These are phyloP conservation scores for Pichia ethanolica DNA, from an alignment of 805 yeast species.

Conservation along the genomic window DNA sequence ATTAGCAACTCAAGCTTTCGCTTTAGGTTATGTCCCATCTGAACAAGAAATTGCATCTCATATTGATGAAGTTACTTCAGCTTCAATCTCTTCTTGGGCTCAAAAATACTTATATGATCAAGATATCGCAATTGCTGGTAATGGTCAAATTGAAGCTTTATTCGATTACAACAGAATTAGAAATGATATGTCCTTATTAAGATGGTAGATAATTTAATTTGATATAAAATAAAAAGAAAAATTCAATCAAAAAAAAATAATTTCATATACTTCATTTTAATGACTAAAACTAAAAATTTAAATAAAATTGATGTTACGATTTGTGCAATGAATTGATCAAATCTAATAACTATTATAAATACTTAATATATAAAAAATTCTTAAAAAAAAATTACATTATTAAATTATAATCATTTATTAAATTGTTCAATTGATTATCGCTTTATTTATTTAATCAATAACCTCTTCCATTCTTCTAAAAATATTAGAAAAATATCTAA, in stretches of 20 bases:
- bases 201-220: constrained; percentile 43
- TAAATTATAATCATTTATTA: background rate
- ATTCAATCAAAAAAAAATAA: too few relatives aligned
- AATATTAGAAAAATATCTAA: too few relatives aligned
- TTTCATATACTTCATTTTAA: background rate
- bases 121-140: constrained; percentile 76
- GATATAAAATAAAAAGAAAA: background rate
- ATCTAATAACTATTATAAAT: background rate
- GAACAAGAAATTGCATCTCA: constrained; percentile 49
- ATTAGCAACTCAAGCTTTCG: constrained; percentile 53
- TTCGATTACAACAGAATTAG: constrained; percentile 81
- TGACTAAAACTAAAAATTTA: background rate
- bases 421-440: too few relatives aligned
- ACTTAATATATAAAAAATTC: too few relatives aligned
- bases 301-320: constrained; percentile 1
- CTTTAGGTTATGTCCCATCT: constrained; percentile 56
- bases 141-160: constrained; percentile 80
- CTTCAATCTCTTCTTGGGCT: constrained; percentile 67
- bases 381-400: background rate
- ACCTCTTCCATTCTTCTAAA: too few relatives aligned
- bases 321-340: too few relatives aligned
- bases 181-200: constrained; percentile 84
- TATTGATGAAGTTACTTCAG: constrained; percentile 56
- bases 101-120: constrained; percentile 71
- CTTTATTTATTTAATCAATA: too few relatives aligned